Conservation (phyloP, 495 filamentous ascomycete genomes). For the Podospora conica region DNA sequence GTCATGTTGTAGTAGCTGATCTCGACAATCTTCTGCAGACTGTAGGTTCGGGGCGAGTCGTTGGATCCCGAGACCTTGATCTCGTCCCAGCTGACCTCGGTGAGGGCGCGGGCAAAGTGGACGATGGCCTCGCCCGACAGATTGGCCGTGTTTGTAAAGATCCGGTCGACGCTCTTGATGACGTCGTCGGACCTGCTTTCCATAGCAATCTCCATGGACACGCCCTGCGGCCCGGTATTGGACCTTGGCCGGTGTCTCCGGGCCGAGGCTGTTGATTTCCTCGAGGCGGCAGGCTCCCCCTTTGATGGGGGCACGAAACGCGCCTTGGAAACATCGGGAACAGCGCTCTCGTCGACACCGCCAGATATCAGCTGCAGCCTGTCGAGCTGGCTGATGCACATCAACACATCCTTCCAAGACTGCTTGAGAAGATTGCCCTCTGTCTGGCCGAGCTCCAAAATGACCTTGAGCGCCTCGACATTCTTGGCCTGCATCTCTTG, state of each 20-base stretch:
- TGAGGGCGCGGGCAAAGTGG: conserved; percentile 89
- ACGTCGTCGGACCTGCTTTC: conserved; percentile 90
- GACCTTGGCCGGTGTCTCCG: conserved; percentile 60
- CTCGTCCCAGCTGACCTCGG: conserved; percentile 97
- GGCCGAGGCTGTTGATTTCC: conserved; percentile 61
- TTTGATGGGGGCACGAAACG: conserved; percentile 55
- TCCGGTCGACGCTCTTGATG: conserved; percentile 84
- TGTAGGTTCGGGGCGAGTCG: conserved; percentile 91
- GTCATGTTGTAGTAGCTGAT: conserved; percentile 99
- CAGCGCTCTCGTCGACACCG: conserved; percentile 83
- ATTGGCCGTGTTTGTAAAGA: conserved; percentile 93
- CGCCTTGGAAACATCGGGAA: conserved; percentile 88
- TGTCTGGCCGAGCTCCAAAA: conserved; percentile 85
- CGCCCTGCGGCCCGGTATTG: conserved; percentile 56
- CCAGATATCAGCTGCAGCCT: conserved; percentile 90
- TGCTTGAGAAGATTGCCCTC: conserved; percentile 83
- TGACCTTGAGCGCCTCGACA: conserved; percentile 81
- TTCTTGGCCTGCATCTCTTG: conserved; percentile 96
- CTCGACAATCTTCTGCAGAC: conserved; percentile 94
- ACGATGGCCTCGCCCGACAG: conserved; percentile 93
- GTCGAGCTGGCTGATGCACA: conserved; percentile 94
- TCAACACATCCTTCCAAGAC: conserved; percentile 92
- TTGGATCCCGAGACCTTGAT: conserved; percentile 95
- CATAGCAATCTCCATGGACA: conserved; percentile 79
- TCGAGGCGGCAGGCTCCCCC: conserved; percentile 43